These are phyloP conservation scores for Citrus glauca DNA, from an alignment of 345 rosid species.

Conservation along the genomic window DNA sequence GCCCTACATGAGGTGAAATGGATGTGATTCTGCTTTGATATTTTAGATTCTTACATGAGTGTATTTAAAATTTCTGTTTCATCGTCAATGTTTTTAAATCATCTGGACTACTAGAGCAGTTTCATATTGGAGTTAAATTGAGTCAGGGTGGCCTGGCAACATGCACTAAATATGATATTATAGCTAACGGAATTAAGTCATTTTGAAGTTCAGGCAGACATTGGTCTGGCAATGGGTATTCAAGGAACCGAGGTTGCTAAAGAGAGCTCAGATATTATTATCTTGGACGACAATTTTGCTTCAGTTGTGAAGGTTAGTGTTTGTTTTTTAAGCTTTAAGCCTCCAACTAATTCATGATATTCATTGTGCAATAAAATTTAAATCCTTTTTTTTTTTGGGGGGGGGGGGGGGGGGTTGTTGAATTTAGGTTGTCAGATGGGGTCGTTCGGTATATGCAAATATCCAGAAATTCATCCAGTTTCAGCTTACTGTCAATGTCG, in stretches of 20 bases:
- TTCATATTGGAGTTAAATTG: not conserved
- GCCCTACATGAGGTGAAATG: slow-evolving; percentile 75
- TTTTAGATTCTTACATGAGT: not conserved
- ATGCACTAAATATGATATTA: not conserved
- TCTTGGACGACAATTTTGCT: slow-evolving; percentile 87
- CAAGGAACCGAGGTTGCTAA: slow-evolving; percentile 99
- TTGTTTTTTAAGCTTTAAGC: not conserved
- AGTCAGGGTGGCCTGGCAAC: not conserved
- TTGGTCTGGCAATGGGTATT: slow-evolving; percentile 98
- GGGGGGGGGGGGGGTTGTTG: not conserved
- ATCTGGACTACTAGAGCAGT: not conserved
- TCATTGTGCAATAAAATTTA: not conserved
- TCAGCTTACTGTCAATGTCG: slow-evolving; percentile 95
- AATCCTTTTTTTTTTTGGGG: not conserved
- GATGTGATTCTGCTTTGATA: not conserved
- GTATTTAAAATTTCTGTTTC: not conserved
- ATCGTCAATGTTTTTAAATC: not conserved
- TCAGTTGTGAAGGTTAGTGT: slow-evolving; percentile 87
- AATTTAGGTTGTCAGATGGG: slow-evolving; percentile 92
- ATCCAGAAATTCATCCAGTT: slow-evolving; percentile 98
- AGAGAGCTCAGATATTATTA: slow-evolving; percentile 96
- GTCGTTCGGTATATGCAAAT: slow-evolving; percentile 97
- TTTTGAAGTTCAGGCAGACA: slow-evolving; percentile 72
- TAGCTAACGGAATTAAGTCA: not conserved
- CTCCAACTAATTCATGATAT: not conserved